phyloP scores from a whole-genome alignment of 768 basidiomycete species.

The Kwoniella mangroviensis region DNA sequence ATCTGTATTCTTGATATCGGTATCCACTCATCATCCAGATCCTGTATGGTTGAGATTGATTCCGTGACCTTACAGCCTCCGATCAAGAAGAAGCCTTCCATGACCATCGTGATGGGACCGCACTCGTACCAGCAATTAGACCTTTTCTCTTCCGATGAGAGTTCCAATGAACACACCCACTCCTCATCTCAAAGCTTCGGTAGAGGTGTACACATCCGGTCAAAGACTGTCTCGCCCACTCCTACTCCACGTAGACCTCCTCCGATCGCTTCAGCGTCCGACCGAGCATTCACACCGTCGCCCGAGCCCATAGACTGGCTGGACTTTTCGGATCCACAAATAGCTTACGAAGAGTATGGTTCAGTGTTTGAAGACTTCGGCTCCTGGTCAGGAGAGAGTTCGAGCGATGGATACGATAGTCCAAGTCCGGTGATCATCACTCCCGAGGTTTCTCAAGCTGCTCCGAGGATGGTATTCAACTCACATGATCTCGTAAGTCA shows the following conservation, averaged over 20 bases:
- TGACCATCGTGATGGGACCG: not conserved
- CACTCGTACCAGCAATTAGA: slow-evolving; percentile 4
- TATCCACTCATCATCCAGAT: too few species aligned
- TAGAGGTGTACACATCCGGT: not conserved
- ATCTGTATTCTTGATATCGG: not conserved
- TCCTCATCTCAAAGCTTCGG: not conserved
- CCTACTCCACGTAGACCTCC: not conserved
- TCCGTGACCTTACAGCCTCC: too few species aligned
- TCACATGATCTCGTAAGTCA: not conserved
- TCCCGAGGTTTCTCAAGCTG: slow-evolving; percentile 7
- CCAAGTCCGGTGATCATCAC: slow-evolving; percentile 18
- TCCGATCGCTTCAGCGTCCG: not conserved
- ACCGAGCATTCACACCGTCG: not conserved
- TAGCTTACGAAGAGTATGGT: slow-evolving; percentile 12
- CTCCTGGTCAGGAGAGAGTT: slow-evolving; percentile 9
- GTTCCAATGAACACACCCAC: slow-evolving; percentile 1
- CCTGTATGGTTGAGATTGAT: too few species aligned
- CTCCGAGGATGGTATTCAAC: not conserved
- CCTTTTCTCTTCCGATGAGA: slow-evolving; percentile 3
- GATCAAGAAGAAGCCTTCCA: not conserved
- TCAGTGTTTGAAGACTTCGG: not conserved
- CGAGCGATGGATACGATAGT: not conserved
- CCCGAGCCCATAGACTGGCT: slow-evolving; percentile 22
- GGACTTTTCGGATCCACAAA: slow-evolving; percentile 16
- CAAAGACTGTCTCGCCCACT: not conserved